Base-by-base conservation (phyloP, 306 rosid genomes). In the Quercus cerris region DNA sequence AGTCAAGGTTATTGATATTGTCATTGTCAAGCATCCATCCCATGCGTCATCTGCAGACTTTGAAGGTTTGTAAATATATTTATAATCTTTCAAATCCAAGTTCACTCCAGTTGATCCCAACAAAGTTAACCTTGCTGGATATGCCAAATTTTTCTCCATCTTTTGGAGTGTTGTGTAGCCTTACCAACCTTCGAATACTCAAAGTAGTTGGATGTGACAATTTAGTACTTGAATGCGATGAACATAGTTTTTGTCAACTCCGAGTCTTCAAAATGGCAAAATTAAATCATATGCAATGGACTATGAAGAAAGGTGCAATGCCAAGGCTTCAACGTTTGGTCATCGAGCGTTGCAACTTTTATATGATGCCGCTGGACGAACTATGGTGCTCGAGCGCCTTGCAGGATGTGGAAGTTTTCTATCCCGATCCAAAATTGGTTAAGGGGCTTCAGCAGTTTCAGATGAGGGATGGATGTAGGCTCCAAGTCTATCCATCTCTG, bases 151-250 rank as follows among this genome's bases (percentile, higher is more conserved):
- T 79, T 19, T 52, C 4, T 54, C 28, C 46, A 0, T 28, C n/a
- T 0, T 31, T 33, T 4, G 2, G 19, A 10, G 62, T 71, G 6
- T 56, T 83, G 68, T 75, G 77, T 28, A 54, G 33, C 12, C 78
- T 61, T 41, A 33, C 81, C n/a, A 41, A 63, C 46, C 78, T 83
- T 44, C 33, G 9, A 54, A 17, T 63, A n/a, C 66, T 83, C 78
- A 52, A 14, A 27, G 2, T 57, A 1, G 18, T 0, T 0, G 15
- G 52, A 9, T 0, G 3, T 46, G 12, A 0, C 0, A 0, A 11
- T 0, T 0, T 0, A 1, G 3, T 0, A 1, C 52, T 2, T 10
- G 2, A 35, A 5, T 46, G 52, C 1, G 4, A 12, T 46, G 52
- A 2, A 46, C 0, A 0, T 1, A 46, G 52, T 46, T 46, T 46